Evolutionary conservation across 306 rosid genomes (phyloP), one percentile per base, ranked within the genome.

Genomic region (Prunus mume): DNA sequence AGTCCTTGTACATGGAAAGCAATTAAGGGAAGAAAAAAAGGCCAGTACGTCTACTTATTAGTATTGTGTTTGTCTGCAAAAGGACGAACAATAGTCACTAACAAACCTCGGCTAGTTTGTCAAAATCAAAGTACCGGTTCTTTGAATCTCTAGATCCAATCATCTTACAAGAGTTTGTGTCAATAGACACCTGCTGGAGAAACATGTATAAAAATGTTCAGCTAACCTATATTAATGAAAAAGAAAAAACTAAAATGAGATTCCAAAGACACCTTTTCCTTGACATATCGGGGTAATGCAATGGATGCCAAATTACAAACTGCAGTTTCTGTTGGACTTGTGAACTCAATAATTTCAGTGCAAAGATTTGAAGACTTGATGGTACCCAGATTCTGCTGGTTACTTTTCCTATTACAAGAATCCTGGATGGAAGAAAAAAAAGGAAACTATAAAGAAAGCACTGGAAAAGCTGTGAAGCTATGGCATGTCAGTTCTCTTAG

Each of bases 261-360:
- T 1, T 20, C 27, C 20, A 77, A 2, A 13, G n/a, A 20, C 87
- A 93, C 97, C 95, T 91, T 93, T 57, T 93, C 96, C 83, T 94
- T 85, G 6, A 93, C 98, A 84, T 78, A 93, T 73, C 96, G 86
- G 12, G 98, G 96, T 20, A 93, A 83, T 28, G 98, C 98, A 85
- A 93, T 87, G 54, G 98, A 93, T 18, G 98, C 96, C 83, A 93
- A 85, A 76, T 91, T 93, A 86, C 98, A 93, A 14, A 93, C 98
- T 32, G 98, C 98, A 11, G 98, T 91, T 86, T 93, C 98, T 19
- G 88, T 84, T 63, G 98, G 96, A 77, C 95, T 89, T 76, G 93
- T 81, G 77, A 86, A 93, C 85, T 93, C 90, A 85, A 93, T 81
- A 71, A 93, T 89, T 87, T 93, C 98, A 19, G 98, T 93, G 74